phyloP scores from a whole-genome alignment of 495 filamentous ascomycete genomes.

The Cenococcum geophilum region DNA sequence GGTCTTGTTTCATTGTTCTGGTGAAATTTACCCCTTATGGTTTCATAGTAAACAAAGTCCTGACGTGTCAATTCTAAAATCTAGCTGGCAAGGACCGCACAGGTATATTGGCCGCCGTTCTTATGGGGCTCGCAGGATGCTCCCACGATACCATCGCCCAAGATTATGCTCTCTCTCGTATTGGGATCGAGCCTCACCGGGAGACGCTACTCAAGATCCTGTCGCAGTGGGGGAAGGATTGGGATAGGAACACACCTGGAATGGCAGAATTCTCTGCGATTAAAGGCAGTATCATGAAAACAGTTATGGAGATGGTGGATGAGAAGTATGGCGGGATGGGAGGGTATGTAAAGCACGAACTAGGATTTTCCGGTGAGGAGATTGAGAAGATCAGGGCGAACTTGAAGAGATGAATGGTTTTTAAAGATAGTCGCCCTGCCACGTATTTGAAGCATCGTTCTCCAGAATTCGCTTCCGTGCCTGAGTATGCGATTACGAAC shows the following conservation, averaged over 20 bases:
- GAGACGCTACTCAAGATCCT: constrained; percentile 43
- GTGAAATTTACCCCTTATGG: constrained; percentile 3
- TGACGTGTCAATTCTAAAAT: background rate
- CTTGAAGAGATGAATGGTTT: constrained; percentile 12
- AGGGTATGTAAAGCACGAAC: constrained; percentile 46
- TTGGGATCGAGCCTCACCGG: constrained; percentile 46
- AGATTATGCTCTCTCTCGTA: constrained; percentile 57
- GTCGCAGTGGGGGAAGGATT: constrained; percentile 39
- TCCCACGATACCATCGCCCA: constrained; percentile 50
- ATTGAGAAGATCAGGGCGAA: constrained; percentile 46
- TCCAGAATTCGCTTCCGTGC: no score
- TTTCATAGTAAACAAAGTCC: background rate
- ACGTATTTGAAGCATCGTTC: no score
- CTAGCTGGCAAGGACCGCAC: constrained; percentile 58
- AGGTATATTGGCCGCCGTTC: constrained; percentile 54
- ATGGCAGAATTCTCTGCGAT: constrained; percentile 29
- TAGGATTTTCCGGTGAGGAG: constrained; percentile 48
- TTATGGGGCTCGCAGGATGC: constrained; percentile 53
- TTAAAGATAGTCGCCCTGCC: no score
- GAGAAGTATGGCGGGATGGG: constrained; percentile 52
- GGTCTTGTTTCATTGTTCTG: constrained; percentile 54
- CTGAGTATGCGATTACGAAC: no score
- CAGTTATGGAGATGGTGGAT: constrained; percentile 45
- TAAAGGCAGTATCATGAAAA: constrained; percentile 42
- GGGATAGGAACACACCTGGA: constrained; percentile 27